Conservation (phyloP, 2,329 filamentous ascomycete genomes). For the Pseudogymnoascus sp. region DNA sequence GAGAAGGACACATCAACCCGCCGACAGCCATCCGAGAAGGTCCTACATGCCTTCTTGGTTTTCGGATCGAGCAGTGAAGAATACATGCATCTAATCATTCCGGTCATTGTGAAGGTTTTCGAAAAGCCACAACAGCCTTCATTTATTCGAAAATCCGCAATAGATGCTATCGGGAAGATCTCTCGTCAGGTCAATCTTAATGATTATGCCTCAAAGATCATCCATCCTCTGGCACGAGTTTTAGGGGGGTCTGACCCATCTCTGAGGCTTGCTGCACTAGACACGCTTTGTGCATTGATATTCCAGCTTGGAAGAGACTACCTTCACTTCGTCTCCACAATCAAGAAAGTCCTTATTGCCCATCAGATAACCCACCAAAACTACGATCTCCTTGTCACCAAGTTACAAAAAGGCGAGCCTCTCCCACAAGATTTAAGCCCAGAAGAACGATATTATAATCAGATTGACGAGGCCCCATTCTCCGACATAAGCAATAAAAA, state of each 20-base stretch:
- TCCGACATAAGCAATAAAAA: conserved; percentile 87
- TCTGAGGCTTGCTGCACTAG: conserved; percentile 74
- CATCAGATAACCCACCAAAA: conserved; percentile 83
- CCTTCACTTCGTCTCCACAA: conserved; percentile 83
- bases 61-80: conserved; percentile 95
- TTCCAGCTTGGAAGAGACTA: conserved; percentile 96
- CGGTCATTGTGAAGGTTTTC: conserved; percentile 88
- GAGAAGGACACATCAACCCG: conserved; percentile 74
- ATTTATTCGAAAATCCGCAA: conserved; percentile 76
- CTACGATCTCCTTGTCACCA: conserved; percentile 85
- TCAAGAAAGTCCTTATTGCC: conserved; percentile 76
- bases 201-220: conserved; percentile 92
- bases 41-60: conserved; percentile 89
- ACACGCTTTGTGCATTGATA: conserved; percentile 90
- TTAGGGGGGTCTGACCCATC: conserved; percentile 64
- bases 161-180: conserved; percentile 89
- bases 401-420: conserved; percentile 88
- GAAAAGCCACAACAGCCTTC: conserved; percentile 78
- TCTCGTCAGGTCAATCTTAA: conserved; percentile 96
- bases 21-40: conserved; percentile 76
- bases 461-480: conserved; percentile 71
- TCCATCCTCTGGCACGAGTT: conserved; percentile 83
- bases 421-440: conserved; percentile 92
- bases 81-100: conserved; percentile 98
- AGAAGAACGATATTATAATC: conserved; percentile 70